phyloP scores from a whole-genome alignment of 495 filamentous ascomycete species.

The Bryoglossum gracile region DNA sequence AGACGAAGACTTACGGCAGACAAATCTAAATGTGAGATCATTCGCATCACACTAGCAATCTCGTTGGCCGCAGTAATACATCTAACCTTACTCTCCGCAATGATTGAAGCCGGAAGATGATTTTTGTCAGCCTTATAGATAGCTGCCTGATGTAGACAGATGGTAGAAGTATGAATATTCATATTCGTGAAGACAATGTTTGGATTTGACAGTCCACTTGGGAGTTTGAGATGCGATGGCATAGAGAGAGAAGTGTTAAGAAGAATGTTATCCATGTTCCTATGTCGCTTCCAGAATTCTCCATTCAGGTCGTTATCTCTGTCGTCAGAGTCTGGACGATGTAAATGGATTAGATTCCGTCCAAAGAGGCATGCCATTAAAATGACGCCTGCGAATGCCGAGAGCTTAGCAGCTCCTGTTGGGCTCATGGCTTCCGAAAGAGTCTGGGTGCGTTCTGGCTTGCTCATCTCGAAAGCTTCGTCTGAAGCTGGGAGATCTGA shows the following conservation, averaged over 20 bases:
- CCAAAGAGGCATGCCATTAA: slow-evolving; percentile 87
- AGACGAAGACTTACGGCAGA: slow-evolving; percentile 56
- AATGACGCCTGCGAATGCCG: slow-evolving; percentile 73
- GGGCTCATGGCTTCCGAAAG: slow-evolving; percentile 68
- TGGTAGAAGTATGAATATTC: slow-evolving; percentile 93
- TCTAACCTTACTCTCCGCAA: slow-evolving; percentile 81
- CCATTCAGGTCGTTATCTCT: slow-evolving; percentile 85
- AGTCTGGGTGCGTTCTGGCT: slow-evolving; percentile 58
- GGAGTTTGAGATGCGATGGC: slow-evolving; percentile 76
- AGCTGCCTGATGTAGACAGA: slow-evolving; percentile 94
- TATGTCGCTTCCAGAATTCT: slow-evolving; percentile 92
- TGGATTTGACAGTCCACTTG: slow-evolving; percentile 63
- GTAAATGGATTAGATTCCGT: slow-evolving; percentile 87
- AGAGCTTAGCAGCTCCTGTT: slow-evolving; percentile 60
- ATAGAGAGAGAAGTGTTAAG: slow-evolving; percentile 78
- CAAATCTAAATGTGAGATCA: slow-evolving; percentile 86
- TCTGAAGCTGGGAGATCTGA: slow-evolving; percentile 81
- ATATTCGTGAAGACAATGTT: slow-evolving; percentile 96
- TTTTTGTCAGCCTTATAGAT: slow-evolving; percentile 97
- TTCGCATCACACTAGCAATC: slow-evolving; percentile 93
- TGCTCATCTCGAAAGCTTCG: slow-evolving; percentile 78
- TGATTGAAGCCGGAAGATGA: slow-evolving; percentile 65
- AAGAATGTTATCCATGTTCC: slow-evolving; percentile 82
- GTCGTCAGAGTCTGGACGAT: slow-evolving; percentile 79
- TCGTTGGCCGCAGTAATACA: slow-evolving; percentile 92